Evolutionary conservation across 805 yeast genomes (phyloP).

Genomic region (Candida orba): DNA sequence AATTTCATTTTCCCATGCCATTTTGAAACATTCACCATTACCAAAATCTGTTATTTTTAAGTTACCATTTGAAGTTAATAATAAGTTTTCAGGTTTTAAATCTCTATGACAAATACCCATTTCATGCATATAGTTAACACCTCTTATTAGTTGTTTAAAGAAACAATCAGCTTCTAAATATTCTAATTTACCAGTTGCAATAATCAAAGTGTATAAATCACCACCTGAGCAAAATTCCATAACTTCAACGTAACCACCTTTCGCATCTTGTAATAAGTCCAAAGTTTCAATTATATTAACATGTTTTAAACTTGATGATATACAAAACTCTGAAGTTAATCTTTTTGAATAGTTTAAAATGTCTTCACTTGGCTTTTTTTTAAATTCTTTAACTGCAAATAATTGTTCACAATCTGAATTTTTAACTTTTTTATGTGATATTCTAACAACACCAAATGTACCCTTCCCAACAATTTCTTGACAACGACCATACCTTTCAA

Average conservation of each 20-base stretch:
- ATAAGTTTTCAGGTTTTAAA: slow-evolving; percentile 78
- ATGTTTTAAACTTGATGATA: slow-evolving; percentile 72
- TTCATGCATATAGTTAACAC: slow-evolving; percentile 82
- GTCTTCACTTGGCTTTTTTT: slow-evolving; percentile 50
- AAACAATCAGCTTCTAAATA: slow-evolving; percentile 85
- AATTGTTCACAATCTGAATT: slow-evolving; percentile 28
- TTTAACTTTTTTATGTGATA: slow-evolving; percentile 62
- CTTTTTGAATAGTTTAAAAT: slow-evolving; percentile 64
- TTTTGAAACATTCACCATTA: slow-evolving; percentile 70
- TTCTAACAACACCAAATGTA: slow-evolving; percentile 87
- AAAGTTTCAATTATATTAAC: slow-evolving; percentile 68
- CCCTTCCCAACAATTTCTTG: slow-evolving; percentile 94
- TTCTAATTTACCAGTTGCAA: slow-evolving; percentile 72
- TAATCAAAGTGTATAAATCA: slow-evolving; percentile 65
- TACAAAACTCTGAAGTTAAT: slow-evolving; percentile 76
- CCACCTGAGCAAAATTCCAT: slow-evolving; percentile 85
- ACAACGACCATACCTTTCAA: slow-evolving; percentile 87
- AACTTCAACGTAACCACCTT: slow-evolving; percentile 77
- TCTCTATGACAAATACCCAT: slow-evolving; percentile 90
- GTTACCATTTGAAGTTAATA: slow-evolving; percentile 64
- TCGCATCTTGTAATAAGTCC: slow-evolving; percentile 73
- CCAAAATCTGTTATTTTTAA: slow-evolving; percentile 88
- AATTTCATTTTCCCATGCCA: slow-evolving; percentile 75
- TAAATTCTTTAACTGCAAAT: slow-evolving; percentile 86
- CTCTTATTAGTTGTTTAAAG: slow-evolving; percentile 77